These are phyloP conservation scores for Fusarium clavum DNA, from an alignment of 2,329 filamentous ascomycete species.

Conservation along the genomic window DNA sequence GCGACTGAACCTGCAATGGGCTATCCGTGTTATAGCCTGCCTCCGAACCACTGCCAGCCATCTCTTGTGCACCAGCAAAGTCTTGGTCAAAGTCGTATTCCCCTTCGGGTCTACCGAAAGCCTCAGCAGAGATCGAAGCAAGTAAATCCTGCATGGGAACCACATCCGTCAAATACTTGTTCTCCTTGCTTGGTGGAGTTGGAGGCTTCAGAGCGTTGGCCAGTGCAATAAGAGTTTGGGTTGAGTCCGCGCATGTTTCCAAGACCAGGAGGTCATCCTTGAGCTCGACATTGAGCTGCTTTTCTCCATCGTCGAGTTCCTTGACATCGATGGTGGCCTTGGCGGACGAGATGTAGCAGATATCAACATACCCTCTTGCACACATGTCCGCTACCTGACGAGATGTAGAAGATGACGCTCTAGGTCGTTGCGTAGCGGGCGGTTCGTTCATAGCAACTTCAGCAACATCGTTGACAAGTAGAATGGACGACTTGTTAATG, in stretches of 20 bases:
- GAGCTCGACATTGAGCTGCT: constrained; percentile 81
- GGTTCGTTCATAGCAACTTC: constrained; percentile 31
- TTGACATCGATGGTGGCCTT: constrained; percentile 73
- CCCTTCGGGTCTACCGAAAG: constrained; percentile 73
- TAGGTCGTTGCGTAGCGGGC: constrained; percentile 36
- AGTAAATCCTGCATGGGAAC: constrained; percentile 90
- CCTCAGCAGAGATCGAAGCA: constrained; percentile 89
- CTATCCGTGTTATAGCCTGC: constrained; percentile 49
- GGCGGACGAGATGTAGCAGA: constrained; percentile 88
- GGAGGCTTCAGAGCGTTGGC: constrained; percentile 86
- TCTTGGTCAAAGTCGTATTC: constrained; percentile 73
- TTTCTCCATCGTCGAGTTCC: constrained; percentile 65
- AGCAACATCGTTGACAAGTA: constrained; percentile 81
- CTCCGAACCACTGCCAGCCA: constrained; percentile 55
- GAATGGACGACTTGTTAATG: constrained; percentile 82
- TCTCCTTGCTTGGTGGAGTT: constrained; percentile 81
- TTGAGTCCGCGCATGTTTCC: constrained; percentile 97
- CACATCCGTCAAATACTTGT: constrained; percentile 88
- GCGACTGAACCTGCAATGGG: constrained; percentile 56
- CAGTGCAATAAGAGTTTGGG: constrained; percentile 86
- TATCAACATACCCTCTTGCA: constrained; percentile 81
- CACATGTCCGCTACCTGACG: constrained; percentile 68
- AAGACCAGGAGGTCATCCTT: constrained; percentile 88
- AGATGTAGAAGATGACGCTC: constrained; percentile 54
- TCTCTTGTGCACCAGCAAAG: constrained; percentile 66